These are phyloP conservation scores for Sparassis latifolia DNA, from an alignment of 1,284 basidiomycete genomes.

Conservation along the genomic window DNA sequence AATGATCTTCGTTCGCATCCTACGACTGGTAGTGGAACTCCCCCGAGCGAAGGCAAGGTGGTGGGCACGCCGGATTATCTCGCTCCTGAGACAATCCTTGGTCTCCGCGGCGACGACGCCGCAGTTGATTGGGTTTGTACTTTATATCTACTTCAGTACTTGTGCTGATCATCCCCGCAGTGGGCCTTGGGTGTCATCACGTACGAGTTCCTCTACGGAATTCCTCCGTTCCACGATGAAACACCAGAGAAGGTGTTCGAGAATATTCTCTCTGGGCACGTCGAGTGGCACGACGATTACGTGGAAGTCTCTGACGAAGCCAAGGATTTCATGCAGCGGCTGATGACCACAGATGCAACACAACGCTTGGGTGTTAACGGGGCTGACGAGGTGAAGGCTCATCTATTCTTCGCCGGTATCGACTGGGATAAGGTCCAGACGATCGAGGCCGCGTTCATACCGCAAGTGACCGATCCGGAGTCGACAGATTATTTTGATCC, in stretches of 20 bases:
- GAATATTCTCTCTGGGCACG: constrained; percentile 93
- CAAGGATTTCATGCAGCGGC: constrained; percentile 84
- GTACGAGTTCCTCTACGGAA: constrained; percentile 96
- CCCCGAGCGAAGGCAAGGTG: constrained; percentile 84
- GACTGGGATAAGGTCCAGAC: constrained; percentile 92
- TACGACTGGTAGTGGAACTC: constrained; percentile 51
- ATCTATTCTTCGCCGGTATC: constrained; percentile 87
- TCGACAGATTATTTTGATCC: constrained; percentile 99
- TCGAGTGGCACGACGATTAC: constrained; percentile 95
- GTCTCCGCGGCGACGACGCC: constrained; percentile 91
- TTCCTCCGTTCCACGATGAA: constrained; percentile 97
- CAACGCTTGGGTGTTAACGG: constrained; percentile 84
- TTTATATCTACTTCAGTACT: constrained; percentile 1
- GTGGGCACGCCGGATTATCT: constrained; percentile 97
- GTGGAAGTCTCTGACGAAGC: constrained; percentile 85
- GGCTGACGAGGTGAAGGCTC: constrained; percentile 88
- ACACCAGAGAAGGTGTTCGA: constrained; percentile 97
- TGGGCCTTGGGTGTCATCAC: constrained; percentile 99
- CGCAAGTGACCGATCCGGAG: constrained; percentile 91
- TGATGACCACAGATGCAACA: constrained; percentile 81
- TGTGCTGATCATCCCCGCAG: constrained; percentile 22
- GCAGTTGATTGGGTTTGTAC: constrained; percentile 90
- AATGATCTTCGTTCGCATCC: constrained; percentile 71
- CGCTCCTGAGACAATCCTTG: constrained; percentile 94
- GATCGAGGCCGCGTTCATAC: constrained; percentile 91